A percentile compares a stretch with the other conserved stretches of the same genome.
Conservation (phyloP, 1,284 basidiomycete genomes). For the Cutaneotrichosporon sp. region DNA sequence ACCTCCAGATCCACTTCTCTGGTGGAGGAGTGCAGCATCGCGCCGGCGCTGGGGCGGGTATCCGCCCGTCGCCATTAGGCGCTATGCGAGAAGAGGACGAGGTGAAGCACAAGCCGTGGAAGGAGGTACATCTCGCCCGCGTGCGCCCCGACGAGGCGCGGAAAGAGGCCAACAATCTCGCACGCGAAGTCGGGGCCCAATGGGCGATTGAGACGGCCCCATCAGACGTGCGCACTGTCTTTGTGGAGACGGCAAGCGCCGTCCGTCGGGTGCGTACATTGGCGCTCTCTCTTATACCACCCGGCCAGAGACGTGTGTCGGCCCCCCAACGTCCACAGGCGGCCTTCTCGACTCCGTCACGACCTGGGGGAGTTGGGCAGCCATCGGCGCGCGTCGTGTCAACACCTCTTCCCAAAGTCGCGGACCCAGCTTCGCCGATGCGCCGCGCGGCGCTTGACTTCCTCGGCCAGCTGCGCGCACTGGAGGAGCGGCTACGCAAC, state of each 20-base stretch:
- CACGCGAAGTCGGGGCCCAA: not conserved
- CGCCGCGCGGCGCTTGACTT: constrained; percentile 41
- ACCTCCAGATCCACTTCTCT: constrained; percentile 43
- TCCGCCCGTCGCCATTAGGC: constrained; percentile 19
- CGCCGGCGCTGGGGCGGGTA: constrained; percentile 34
- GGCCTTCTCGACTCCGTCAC: constrained; percentile 34
- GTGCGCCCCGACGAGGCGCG: constrained; percentile 29
- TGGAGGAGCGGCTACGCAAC: constrained; percentile 39
- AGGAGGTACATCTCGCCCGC: constrained; percentile 35
- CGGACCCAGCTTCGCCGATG: constrained; percentile 11
- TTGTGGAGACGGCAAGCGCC: constrained; percentile 29
- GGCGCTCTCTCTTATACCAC: constrained; percentile 20
- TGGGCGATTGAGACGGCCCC: not conserved
- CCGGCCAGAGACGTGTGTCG: constrained; percentile 8
- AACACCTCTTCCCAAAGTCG: not conserved
- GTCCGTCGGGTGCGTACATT: constrained; percentile 34
- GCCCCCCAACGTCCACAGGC: not conserved
- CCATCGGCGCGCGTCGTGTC: not conserved
- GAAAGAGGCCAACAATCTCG: constrained; percentile 26
- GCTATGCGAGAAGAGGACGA: constrained; percentile 36
- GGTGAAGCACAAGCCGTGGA: constrained; percentile 31
- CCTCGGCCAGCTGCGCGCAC: constrained; percentile 29
- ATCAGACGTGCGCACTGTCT: constrained; percentile 6
- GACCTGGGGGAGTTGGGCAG: constrained; percentile 18
- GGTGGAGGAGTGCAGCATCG: constrained; percentile 35